phyloP scores from a whole-genome alignment of 257 asterid species.

The Solanum paucissectum region DNA sequence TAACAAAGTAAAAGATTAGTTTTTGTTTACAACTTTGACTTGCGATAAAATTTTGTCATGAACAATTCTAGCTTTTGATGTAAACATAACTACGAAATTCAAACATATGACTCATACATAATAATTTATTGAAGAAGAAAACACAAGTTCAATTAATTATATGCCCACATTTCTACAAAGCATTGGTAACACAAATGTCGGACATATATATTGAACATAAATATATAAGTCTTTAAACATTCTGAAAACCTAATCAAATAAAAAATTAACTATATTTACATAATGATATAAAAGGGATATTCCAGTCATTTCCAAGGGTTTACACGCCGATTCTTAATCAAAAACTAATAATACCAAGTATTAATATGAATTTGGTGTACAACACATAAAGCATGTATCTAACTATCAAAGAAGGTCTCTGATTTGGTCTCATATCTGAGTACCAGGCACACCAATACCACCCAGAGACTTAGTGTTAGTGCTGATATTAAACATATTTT shows the following conservation, averaged over 20 bases:
- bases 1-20: neutral
- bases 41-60: neutral
- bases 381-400: neutral
- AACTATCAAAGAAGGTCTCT: neutral
- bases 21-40: neutral
- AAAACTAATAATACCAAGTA: neutral
- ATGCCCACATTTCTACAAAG: neutral
- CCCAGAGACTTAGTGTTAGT: neutral
- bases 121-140: neutral
- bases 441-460: neutral
- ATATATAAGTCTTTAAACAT: neutral
- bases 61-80: neutral
- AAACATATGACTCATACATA: neutral
- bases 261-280: neutral
- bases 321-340: neutral
- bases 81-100: neutral
- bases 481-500: neutral
- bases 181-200: neutral
- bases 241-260: neutral
- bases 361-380: neutral
- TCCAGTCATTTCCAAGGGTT: neutral
- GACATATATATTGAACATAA: neutral
- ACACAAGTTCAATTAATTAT: neutral
- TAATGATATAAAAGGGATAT: neutral
- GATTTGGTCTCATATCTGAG: neutral